Evolutionary conservation across 2,329 filamentous ascomycete species (phyloP), one percentile per base, ranked within the genome.

Genomic region (Neopestalotiopsis sp.): DNA sequence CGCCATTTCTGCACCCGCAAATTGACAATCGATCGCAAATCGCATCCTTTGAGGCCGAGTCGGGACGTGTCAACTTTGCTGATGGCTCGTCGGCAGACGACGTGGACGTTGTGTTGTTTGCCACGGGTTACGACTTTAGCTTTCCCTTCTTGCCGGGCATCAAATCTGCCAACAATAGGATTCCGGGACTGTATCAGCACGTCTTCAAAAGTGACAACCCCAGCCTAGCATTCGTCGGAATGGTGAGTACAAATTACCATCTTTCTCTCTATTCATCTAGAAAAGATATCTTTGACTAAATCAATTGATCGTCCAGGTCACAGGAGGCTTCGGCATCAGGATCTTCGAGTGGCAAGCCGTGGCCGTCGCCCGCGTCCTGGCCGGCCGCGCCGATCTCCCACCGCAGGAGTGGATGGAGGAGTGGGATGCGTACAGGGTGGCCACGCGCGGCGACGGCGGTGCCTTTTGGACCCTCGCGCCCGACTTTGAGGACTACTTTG

Each of bases 271-370:
- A 24, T 24, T 24, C 24, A 24, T 24, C 24, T 24, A 24, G 24
- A 24, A 24, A 24, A 24, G 24, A 24, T 24, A 30, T 14, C 17
- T 32, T 30, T 13, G n/a, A 34, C 32, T 30, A 17, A 34, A 10
- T 61, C 4, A 32, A 59, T 77, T 92, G 30, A 92, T 90, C 0
- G 92, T 92, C 79, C 91, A 90, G 74, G 84, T 91, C 24, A 63
- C 61, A 5, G 61, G 61, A 14, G 24, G 61, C 13, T 63, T 63
- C 9, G 61, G 61, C 10, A 63, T 45, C 13, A 13, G 61, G 9
- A 34, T 34, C 32, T 91, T 90, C 67, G 90, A 92, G 78, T 91
- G 88, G 88, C 90, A 92, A 73, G 89, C 89, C 4, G 89, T 91
- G 0, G 82, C 88, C 1, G 88, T 86, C 0, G 89, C 90, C 1